Base-by-base conservation (phyloP, 345 rosid genomes). In the Acer negundo region DNA sequence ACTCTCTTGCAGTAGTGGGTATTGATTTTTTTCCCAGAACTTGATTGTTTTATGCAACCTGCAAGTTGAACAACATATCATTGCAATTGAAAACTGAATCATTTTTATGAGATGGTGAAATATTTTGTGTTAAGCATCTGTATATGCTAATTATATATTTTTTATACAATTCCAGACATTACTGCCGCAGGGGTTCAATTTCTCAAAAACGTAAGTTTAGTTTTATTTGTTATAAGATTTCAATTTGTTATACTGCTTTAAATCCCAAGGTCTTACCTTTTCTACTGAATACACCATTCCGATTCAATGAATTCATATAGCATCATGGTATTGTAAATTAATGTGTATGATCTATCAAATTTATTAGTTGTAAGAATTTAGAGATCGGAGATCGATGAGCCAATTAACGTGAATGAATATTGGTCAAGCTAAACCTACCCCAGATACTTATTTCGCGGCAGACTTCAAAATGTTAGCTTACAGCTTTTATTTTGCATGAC, bases 1-100 rank as follows among this genome's bases (percentile, higher is more conserved):
- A 74, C 77, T 83, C 76, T 62, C 90, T 83, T 94, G 98, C 88
- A 84, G 90, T 78, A 87, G 85, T 84, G 97, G 98, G 98, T 93
- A 90, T 85, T 91, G 79, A 79, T 80, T 87, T 86, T 81, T 76
- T 62, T 82, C 89, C 82, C 82, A 81, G 13, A 59, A 56, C 86
- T 73, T 75, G 20, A 70, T 13, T 61, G 35, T 49, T 35, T 61
- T 40, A 26, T 42, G 19, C 64, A 24, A 64, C 38, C n/a, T 66
- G 73, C 22, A 66, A 31, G 65, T 23, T 56, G 28, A 70, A 17
- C 55, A 67, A 40, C 24, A 76, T 58, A 44, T 12, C 31, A 10
- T 46, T 31, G 13, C 35, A 20, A 38, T 46, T 69, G 35, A 13
- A 47, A 23, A 2, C 8, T 15, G 69, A 74, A 17, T 42, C 20